Base-by-base conservation (phyloP, 108 stramenopile genomes). In the Nitzschia palea region DNA sequence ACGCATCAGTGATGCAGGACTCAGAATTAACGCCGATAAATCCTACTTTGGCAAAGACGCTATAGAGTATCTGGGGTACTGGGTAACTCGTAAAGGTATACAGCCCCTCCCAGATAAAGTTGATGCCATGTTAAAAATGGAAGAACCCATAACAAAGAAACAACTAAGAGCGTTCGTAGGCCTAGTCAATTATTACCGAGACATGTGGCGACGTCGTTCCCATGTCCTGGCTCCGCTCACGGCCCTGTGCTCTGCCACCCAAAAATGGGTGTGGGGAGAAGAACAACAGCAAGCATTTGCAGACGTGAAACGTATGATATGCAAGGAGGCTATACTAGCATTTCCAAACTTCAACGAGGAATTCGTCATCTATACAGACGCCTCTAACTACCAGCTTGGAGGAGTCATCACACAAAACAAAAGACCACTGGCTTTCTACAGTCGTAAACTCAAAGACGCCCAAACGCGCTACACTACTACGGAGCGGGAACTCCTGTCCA, bases 151-250 rank as follows among this genome's bases (percentile, higher is more conserved):
- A 27, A 59, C 36, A 1, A 45, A 47, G 37, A 33, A n/a, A 48
- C 71, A 77, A 44, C 23, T 81, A 2, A 2, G 54, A 15, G 36
- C 33, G 3, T 79, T 83, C 26, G 34, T 76, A n/a, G 82, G 74
- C 0, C 55, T 69, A 42, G 45, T 79, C 15, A 79, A 79, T 5
- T 82, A 80, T 37, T 82, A 85, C 67, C 67, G 64, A 22, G 84
- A 82, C 44, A 63, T 80, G 51, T 84, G 76, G 76, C 44, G 32
- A 22, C 52, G 59, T 34, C 44, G 79, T 4, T 68, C 65, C 2
- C 67, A 85, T 26, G 33, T 80, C 17, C 61, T 82, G 26, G 80
- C 80, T 0, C 78, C 84, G 14, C 71, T 85, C 28, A 68, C 60
- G 1, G 60, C 67, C 12, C 40, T 33, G 43, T 66, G 51, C 22